phyloP scores from a whole-genome alignment of 345 rosid species.

The Excoecaria cochinchinensis region DNA sequence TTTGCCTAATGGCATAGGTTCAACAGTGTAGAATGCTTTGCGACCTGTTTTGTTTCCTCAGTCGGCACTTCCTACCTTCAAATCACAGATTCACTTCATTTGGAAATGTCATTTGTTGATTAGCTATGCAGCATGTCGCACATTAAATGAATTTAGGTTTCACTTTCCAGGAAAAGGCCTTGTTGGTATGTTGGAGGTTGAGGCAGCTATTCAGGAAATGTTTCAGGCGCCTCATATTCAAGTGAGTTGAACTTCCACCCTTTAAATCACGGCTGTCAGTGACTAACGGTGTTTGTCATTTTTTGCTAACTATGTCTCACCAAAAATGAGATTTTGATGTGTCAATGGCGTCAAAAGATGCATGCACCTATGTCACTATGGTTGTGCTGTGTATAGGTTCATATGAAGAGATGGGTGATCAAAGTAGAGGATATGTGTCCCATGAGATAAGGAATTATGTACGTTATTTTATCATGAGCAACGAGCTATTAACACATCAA shows the following conservation, averaged over 20 bases:
- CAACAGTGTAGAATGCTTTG: neutral
- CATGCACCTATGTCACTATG: neutral
- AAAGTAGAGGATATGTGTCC: neutral
- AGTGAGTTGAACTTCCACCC: constrained; percentile 42
- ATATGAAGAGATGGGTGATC: too few species aligned
- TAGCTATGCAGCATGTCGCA: neutral
- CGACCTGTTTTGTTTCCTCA: neutral
- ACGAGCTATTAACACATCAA: neutral
- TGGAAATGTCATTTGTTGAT: neutral
- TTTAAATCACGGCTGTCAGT: neutral
- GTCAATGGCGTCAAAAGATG: neutral
- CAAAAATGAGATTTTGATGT: neutral
- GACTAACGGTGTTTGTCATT: neutral
- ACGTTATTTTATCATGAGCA: neutral
- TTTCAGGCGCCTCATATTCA: constrained; percentile 97
- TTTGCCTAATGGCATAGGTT: neutral
- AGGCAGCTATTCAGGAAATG: constrained; percentile 94
- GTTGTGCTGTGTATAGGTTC: neutral
- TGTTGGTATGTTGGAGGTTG: constrained; percentile 77
- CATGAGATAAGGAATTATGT: neutral
- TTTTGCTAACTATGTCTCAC: neutral
- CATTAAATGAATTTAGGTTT: constrained; percentile 14
- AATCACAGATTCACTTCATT: neutral
- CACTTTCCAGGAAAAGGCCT: constrained; percentile 50
- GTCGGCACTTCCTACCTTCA: neutral